Percentiles rank a stretch among this genome's conserved stretches.
Evolutionary conservation across 768 basidiomycete genomes (phyloP).

Genomic region (Daedaleopsis sinensis): DNA sequence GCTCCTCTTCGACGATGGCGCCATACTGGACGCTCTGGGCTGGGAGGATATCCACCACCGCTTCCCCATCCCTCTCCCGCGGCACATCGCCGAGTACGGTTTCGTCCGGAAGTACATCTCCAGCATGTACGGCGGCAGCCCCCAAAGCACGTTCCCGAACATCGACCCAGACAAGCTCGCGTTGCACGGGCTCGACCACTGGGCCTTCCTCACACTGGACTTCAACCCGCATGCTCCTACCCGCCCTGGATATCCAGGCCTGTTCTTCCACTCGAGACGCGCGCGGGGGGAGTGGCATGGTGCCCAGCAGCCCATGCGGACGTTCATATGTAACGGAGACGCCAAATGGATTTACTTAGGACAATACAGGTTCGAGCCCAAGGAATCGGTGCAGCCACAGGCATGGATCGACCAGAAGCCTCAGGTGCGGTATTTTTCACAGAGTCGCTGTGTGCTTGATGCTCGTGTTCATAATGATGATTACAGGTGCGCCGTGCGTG

Average conservation of each 20-base stretch:
- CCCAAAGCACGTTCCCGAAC: not conserved
- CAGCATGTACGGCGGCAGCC: not conserved
- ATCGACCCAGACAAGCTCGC: not conserved
- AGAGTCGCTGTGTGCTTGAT: too few relatives aligned
- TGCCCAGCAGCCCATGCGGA: not conserved
- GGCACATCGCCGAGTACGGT: too few relatives aligned
- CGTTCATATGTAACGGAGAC: not conserved
- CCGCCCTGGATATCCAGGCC: not conserved
- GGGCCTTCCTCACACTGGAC: not conserved
- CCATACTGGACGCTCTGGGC: too few relatives aligned
- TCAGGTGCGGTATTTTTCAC: too few relatives aligned
- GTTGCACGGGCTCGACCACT: not conserved
- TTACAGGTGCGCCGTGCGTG: too few relatives aligned
- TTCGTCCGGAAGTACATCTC: not conserved
- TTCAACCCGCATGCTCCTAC: not conserved
- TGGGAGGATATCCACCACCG: too few relatives aligned
- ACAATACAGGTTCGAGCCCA: not conserved
- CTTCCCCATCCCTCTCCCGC: too few relatives aligned
- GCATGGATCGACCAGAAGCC: too few relatives aligned
- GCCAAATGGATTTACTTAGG: constrained; percentile 1
- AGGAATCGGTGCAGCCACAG: not conserved
- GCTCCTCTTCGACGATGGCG: too few relatives aligned
- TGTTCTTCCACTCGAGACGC: not conserved
- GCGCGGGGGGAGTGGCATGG: not conserved
- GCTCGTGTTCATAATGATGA: too few relatives aligned